Percentiles rank a stretch among this genome's conserved stretches.
Evolutionary conservation across 441 rosid species (phyloP).

Genomic region (Erodium texanum): DNA sequence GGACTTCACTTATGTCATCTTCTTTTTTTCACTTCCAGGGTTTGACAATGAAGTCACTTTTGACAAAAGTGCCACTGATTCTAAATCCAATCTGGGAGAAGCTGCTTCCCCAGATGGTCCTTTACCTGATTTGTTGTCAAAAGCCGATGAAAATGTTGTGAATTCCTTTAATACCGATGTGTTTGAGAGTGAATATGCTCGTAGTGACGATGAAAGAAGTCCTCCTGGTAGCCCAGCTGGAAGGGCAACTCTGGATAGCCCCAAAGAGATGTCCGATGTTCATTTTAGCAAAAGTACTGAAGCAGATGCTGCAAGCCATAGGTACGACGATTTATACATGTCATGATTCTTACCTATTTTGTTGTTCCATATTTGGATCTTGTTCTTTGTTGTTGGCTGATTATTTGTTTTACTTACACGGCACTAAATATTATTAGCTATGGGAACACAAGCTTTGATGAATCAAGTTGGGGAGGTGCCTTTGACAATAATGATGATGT

Average conservation of each 20-base stretch:
- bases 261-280: slow-evolving; percentile 49
- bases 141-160: slow-evolving; percentile 2
- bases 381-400: neutral
- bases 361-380: neutral
- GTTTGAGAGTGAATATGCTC: slow-evolving; percentile 51
- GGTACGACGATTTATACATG: slow-evolving; percentile 24
- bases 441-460: slow-evolving; percentile 60
- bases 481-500: slow-evolving; percentile 80
- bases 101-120: slow-evolving; percentile 38
- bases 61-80: slow-evolving; percentile 34
- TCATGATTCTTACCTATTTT: neutral
- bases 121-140: no score
- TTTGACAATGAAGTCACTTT: slow-evolving; percentile 72
- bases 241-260: slow-evolving; percentile 48
- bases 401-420: neutral
- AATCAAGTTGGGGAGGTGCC: slow-evolving; percentile 76
- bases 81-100: slow-evolving; percentile 37
- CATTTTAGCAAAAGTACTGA: slow-evolving; percentile 49
- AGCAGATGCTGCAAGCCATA: slow-evolving; percentile 48
- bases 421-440: neutral
- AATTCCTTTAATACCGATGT: slow-evolving; percentile 34
- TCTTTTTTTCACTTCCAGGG: slow-evolving; percentile 40
- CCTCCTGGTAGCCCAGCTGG: slow-evolving; percentile 69
- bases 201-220: slow-evolving; percentile 88
- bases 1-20: slow-evolving; percentile 14